Evolutionary conservation across 2,329 filamentous ascomycete genomes (phyloP), one percentile per base, ranked within the genome.

Genomic region (Aureobasidium sp.): DNA sequence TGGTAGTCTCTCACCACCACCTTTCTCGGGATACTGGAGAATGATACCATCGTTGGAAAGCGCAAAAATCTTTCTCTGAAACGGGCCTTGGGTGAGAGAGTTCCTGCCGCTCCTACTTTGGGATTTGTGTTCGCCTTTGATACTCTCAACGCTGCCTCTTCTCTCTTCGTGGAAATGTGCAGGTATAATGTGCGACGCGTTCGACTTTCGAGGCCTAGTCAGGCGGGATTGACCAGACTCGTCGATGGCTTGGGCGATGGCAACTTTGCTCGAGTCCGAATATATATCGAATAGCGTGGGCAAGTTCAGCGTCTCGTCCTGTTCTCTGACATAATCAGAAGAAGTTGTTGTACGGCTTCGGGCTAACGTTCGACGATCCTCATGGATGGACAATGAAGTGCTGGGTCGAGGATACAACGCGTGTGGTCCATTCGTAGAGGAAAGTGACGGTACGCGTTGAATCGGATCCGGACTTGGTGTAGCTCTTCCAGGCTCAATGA

Each of bases 11-110:
- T 92, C 87, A 68, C 85, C 88, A 3, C 83, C 76, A 2, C 90
- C 90, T 34, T 88, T 83, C 11, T 83, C 85, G 4, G 86, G 74
- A 71, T 93, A 94, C 68, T 93, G 89, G 44, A 93, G 76, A 25
- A 94, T 75, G 67, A 87, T 87, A 11, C 89, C 89, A 0, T 87
- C 85, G 1, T 86, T 85, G 29, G 87, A 81, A 2, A 93, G 77
- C 1, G 91, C 80, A 67, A 87, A 91, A 14, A 90, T 83, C 72
- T 92, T 93, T 67, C 79, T 60, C 9, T 47, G 62, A 15, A 55
- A 52, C 1, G 53, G 57, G 12, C 45, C 57, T 7, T 49, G 44
- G 27, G 34, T 42, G 45, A 60, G 31, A 8, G 57, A 60, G n/a
- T 47, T 59, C 11, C 55, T 39, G 12, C 42, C 34, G 27, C 45